phyloP scores from a whole-genome alignment of 768 basidiomycete genomes.

The Mycena galericulata region DNA sequence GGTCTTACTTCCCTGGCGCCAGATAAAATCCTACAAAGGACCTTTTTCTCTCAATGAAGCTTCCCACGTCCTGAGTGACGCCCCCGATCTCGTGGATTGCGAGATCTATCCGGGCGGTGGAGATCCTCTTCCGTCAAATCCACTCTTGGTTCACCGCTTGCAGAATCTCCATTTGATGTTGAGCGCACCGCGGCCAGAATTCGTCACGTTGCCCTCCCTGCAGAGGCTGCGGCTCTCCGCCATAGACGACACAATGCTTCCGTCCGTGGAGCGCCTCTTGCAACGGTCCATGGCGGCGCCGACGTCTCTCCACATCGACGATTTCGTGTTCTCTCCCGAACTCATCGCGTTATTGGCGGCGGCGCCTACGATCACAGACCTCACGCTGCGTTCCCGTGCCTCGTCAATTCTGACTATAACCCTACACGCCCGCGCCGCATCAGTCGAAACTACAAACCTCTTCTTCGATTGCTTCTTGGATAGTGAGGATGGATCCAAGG shows the following conservation, averaged over 20 bases:
- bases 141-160: background rate
- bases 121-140: background rate
- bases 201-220: conserved; percentile 8
- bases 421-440: background rate
- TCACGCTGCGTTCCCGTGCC: too few species aligned
- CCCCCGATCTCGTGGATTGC: background rate
- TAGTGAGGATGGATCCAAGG: background rate
- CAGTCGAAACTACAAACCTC: background rate
- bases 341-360: background rate
- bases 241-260: background rate
- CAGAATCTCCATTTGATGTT: background rate
- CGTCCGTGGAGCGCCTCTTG: conserved; percentile 5
- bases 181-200: background rate
- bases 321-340: background rate
- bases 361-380: background rate
- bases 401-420: background rate
- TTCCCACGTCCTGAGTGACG: background rate
- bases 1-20: background rate
- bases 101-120: background rate
- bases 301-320: conserved; percentile 7
- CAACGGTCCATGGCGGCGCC: conserved; percentile 19
- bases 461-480: conserved; percentile 17
- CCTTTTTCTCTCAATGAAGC: background rate
- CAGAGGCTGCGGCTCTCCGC: conserved; percentile 1
- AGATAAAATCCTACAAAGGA: conserved; percentile 1